Conservation (phyloP, 306 rosid genomes). For the Phaseolus lunatus region DNA sequence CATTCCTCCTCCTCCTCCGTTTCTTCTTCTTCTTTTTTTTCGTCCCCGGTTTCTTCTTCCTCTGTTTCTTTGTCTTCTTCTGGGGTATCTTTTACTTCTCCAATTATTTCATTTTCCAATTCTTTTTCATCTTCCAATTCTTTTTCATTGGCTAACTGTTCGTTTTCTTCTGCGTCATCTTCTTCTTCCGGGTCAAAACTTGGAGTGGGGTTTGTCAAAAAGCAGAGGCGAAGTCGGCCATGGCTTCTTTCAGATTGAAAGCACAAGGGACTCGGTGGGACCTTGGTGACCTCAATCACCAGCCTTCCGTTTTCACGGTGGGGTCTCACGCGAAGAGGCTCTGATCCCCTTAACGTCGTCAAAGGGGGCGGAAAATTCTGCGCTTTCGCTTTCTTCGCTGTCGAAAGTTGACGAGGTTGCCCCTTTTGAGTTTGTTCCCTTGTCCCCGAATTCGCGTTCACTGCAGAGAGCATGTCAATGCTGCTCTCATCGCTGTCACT, state of each 20-base stretch:
- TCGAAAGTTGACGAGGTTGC: conserved; percentile 43
- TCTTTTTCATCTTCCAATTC: conserved; percentile 44
- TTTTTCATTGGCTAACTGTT: conserved; percentile 24
- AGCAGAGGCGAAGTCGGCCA: conserved; percentile 82
- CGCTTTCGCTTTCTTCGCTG: conserved; percentile 51
- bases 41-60: conserved; percentile 7
- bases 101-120: conserved; percentile 43
- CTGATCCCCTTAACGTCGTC: conserved; percentile 84
- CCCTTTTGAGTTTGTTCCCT: conserved; percentile 38
- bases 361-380: conserved; percentile 85
- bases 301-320: conserved; percentile 85
- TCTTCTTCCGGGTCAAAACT: conserved; percentile 47
- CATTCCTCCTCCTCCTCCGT: background rate
- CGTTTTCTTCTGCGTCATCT: conserved; percentile 26
- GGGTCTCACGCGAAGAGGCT: conserved; percentile 65
- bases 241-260: conserved; percentile 76
- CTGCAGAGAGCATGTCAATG: conserved; percentile 51
- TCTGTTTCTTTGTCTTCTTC: conserved; percentile 21
- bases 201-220: conserved; percentile 46
- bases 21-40: background rate
- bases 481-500: conserved; percentile 59
- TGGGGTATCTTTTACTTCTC: conserved; percentile 7
- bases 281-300: conserved; percentile 68
- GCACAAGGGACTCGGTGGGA: conserved; percentile 51
- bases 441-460: conserved; percentile 40